phyloP scores from a whole-genome alignment of 805 yeast species.

The Yamadazyma laniorum region DNA sequence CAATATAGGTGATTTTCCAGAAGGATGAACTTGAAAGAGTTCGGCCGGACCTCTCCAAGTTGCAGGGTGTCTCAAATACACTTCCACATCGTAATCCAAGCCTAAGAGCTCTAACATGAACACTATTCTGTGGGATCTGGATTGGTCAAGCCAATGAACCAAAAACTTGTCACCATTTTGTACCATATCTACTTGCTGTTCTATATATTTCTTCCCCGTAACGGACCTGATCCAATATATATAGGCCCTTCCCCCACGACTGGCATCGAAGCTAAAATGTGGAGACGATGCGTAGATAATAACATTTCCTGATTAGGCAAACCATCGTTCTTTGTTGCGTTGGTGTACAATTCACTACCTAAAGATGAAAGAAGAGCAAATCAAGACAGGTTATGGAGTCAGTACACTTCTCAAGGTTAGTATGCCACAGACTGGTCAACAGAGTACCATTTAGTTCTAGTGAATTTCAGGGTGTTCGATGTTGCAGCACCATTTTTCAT shows the following conservation, averaged over 20 bases:
- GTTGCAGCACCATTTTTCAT: no score
- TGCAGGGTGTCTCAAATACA: constrained; percentile 49
- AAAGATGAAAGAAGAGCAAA: no score
- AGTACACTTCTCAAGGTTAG: no score
- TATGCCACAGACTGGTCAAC: no score
- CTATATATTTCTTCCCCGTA: no score
- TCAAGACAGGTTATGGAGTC: no score
- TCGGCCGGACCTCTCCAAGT: constrained; percentile 47
- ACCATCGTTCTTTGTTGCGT: not conserved
- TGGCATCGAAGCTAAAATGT: constrained; percentile 2
- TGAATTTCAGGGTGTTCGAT: no score
- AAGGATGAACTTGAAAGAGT: constrained; percentile 53
- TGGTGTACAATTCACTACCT: no score
- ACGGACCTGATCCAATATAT: not conserved
- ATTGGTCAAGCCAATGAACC: constrained; percentile 44
- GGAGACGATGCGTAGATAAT: constrained; percentile 5
- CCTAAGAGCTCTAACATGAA: constrained; percentile 66
- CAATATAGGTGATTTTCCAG: constrained; percentile 63
- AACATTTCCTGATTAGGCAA: constrained; percentile 13
- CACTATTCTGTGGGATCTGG: constrained; percentile 58
- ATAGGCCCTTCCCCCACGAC: not conserved
- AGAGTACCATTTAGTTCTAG: no score
- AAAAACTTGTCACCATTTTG: constrained; percentile 15
- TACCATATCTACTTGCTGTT: constrained; percentile 11
- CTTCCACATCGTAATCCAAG: constrained; percentile 52